phyloP scores from a whole-genome alignment of 2,329 filamentous ascomycete species.

The Fusarium citri region DNA sequence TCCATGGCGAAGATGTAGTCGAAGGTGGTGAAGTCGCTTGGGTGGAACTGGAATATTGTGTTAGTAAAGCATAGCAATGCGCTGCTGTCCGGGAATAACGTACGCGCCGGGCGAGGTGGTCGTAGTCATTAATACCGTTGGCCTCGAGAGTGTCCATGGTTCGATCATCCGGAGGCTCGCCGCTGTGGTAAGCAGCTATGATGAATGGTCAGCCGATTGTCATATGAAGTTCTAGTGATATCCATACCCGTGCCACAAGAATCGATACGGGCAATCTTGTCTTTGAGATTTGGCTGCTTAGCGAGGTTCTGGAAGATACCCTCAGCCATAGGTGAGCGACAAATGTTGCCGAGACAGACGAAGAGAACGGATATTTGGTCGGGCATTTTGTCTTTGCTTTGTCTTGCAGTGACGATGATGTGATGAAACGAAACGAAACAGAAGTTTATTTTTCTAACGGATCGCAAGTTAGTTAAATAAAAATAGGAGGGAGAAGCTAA shows the following conservation, averaged over 20 bases:
- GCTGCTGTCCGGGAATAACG: constrained; percentile 24
- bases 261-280: constrained; percentile 76
- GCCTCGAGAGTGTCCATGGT: constrained; percentile 82
- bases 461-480: constrained; percentile 1
- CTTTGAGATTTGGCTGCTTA: constrained; percentile 68
- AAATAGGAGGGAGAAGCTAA: constrained; percentile 1
- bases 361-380: constrained; percentile 81
- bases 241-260: constrained; percentile 81
- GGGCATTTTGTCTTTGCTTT: constrained; percentile 48
- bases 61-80: constrained; percentile 10
- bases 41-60: constrained; percentile 57
- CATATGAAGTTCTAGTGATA: not conserved
- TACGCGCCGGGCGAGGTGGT: constrained; percentile 81
- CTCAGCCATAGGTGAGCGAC: constrained; percentile 93
- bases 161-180: constrained; percentile 80
- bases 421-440: constrained; percentile 1
- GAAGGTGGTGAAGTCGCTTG: constrained; percentile 82
- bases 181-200: constrained; percentile 82
- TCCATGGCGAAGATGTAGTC: constrained; percentile 99
- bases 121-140: constrained; percentile 81
- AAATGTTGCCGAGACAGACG: constrained; percentile 98
- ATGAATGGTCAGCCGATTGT: constrained; percentile 12
- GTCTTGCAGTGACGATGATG: not conserved
- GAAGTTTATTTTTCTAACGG: not conserved
- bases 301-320: constrained; percentile 84